phyloP scores from a whole-genome alignment of 257 asterid species.

The Nicotiana obtusifolia region DNA sequence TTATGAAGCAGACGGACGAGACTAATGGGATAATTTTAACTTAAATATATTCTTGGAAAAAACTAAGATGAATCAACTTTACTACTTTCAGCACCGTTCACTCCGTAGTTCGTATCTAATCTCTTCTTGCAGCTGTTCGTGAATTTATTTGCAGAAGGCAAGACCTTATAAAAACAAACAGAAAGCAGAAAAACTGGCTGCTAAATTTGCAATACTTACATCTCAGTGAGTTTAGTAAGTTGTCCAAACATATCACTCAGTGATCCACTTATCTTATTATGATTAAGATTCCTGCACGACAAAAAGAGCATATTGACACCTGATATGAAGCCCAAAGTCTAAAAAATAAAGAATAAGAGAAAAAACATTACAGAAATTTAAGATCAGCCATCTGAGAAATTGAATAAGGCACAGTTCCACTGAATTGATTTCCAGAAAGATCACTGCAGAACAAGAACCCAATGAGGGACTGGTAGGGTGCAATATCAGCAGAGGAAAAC shows the following conservation, averaged over 20 bases:
- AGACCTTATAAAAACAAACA: background rate
- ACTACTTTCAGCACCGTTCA: background rate
- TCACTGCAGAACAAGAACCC: conserved; percentile 26
- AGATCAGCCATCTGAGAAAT: conserved; percentile 45
- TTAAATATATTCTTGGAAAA: background rate
- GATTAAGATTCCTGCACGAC: conserved; percentile 38
- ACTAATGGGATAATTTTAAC: background rate
- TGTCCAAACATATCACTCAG: conserved; percentile 41
- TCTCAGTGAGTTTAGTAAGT: conserved; percentile 36
- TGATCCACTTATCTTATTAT: conserved; percentile 51
- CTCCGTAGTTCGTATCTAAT: background rate
- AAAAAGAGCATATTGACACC: conserved; percentile 3
- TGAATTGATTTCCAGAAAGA: conserved; percentile 36
- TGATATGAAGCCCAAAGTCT: conserved; percentile 6
- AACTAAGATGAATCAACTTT: background rate
- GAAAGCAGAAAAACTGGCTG: background rate
- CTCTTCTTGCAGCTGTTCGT: background rate
- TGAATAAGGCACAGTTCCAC: conserved; percentile 46
- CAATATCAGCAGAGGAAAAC: conserved; percentile 4
- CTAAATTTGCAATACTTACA: conserved; percentile 31
- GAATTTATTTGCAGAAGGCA: background rate
- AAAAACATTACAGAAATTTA: conserved; percentile 26
- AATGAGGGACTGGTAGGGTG: background rate
- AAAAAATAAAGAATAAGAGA: background rate
- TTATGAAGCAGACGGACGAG: background rate